Base-by-base conservation (phyloP, 768 basidiomycete genomes). In the Lentinula edodes region DNA sequence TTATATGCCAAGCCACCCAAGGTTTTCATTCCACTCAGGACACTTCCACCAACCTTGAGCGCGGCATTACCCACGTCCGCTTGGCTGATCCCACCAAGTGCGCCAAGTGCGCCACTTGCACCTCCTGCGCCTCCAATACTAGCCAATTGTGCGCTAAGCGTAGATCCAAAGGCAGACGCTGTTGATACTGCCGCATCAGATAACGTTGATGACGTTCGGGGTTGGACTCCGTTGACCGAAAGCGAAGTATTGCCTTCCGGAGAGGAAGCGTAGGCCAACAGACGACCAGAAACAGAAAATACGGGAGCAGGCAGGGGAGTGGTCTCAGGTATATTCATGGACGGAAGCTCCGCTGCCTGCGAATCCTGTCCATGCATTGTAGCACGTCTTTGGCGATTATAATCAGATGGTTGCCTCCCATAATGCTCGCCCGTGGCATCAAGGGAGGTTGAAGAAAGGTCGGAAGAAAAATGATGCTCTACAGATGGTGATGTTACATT, bases 11-110 rank as follows among this genome's bases (percentile, higher is more conserved):
- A 75, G 15, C 86, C 86, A 1, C 87, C 84, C 2, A 89, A 68
- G 6, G 81, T 80, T 68, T 82, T 81, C 79, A 90, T 81, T 18
- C 87, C 86, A 65, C 78, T 85, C 61, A 88, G 71, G 9, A 90
- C 78, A 23, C 77, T 82, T 36, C 83, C 86, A 20, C 87, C 86
- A 2, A 86, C 81, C 64, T 78, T 84, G 58, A 82, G 66, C 6
- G 87, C 86, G 9, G 84, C 77, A 61, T 70, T 77, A 15, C 85
- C 82, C 1, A 85, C 63, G 51, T 86, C 82, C 2, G 77, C 76
- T 61, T 82, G 82, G 1, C 76, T 75, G 61, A 64, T 20, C 66
- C 51, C 12, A 61, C 65, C 34, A 28, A 63, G 23, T 48, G 60
- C 16, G 63, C 65, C 32, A 32, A 64, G 56, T 10, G 64, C 52